phyloP scores from a whole-genome alignment of 1,284 basidiomycete species.

The Polyporus tsugae region DNA sequence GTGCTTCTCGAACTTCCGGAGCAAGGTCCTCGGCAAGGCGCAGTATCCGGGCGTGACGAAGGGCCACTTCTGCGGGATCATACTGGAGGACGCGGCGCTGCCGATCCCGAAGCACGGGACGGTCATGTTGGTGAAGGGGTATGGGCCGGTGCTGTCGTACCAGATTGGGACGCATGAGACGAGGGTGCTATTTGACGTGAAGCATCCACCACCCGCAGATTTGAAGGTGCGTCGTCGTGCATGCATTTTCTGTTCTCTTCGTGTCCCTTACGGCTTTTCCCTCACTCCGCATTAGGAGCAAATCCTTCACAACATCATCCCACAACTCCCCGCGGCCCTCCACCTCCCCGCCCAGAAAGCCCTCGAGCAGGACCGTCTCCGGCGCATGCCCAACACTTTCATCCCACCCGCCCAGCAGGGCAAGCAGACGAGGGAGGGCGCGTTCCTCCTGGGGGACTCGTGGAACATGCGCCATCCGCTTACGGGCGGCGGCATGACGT shows the following conservation, averaged over 20 bases:
- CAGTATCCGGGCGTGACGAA: slow-evolving; percentile 21
- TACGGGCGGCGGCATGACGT: slow-evolving; percentile 97
- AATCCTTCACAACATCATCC: slow-evolving; percentile 77
- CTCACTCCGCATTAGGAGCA: slow-evolving; percentile 55
- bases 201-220: slow-evolving; percentile 85
- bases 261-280: neutral
- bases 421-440: slow-evolving; percentile 67
- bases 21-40: slow-evolving; percentile 56
- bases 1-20: slow-evolving; percentile 90
- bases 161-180: slow-evolving; percentile 85
- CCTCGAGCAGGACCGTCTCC: slow-evolving; percentile 75
- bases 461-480: slow-evolving; percentile 99
- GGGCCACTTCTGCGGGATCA: slow-evolving; percentile 31
- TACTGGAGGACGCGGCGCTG: slow-evolving; percentile 55
- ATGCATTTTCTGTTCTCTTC: neutral
- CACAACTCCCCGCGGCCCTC: slow-evolving; percentile 79
- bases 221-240: slow-evolving; percentile 62
- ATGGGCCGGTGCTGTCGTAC: slow-evolving; percentile 90
- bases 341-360: slow-evolving; percentile 70
- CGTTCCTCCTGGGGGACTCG: slow-evolving; percentile 92
- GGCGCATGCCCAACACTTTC: slow-evolving; percentile 97
- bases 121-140: slow-evolving; percentile 76
- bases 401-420: slow-evolving; percentile 86
- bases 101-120: slow-evolving; percentile 91
- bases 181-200: slow-evolving; percentile 93